phyloP scores from a whole-genome alignment of 2,329 filamentous ascomycete genomes.

The Penicillium sp. region DNA sequence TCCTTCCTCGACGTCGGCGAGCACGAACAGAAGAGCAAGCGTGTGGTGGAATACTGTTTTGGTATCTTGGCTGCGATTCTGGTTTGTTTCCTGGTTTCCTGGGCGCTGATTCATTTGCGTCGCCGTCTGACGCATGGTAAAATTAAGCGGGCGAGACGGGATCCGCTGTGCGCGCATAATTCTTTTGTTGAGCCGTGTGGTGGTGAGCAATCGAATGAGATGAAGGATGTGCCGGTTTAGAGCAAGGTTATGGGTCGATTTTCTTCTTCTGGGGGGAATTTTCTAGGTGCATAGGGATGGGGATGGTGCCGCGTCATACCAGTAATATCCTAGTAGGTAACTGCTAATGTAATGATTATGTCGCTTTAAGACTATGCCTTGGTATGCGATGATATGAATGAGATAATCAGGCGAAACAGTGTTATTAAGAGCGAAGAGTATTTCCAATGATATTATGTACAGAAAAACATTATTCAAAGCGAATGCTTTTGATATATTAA shows the following conservation, averaged over 20 bases:
- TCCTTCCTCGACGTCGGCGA: constrained; percentile 66
- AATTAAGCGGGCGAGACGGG: constrained; percentile 27
- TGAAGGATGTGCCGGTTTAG: constrained; percentile 10
- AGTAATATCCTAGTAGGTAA: background rate
- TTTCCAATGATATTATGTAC: constrained; percentile 14
- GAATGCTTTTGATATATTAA: constrained; percentile 3
- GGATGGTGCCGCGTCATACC: background rate
- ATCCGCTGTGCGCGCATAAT: constrained; percentile 10
- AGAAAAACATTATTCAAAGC: constrained; percentile 6
- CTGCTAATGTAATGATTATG: background rate
- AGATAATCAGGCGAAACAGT: constrained; percentile 2
- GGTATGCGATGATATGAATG: constrained; percentile 8
- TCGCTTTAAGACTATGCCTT: background rate
- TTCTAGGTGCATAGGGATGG: background rate
- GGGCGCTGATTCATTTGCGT: constrained; percentile 56
- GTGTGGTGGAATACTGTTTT: constrained; percentile 65
- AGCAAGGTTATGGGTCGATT: background rate
- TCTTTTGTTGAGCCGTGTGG: background rate
- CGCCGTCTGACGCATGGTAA: constrained; percentile 44
- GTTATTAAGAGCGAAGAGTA: constrained; percentile 20
- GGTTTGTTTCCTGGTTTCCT: constrained; percentile 55
- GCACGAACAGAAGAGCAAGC: constrained; percentile 48
- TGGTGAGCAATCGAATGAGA: constrained; percentile 9
- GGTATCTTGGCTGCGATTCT: constrained; percentile 56
- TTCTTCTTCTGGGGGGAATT: background rate